These are phyloP conservation scores for Epicoccum sorghinum DNA, from an alignment of 2,329 filamentous ascomycete genomes.

Conservation along the genomic window DNA sequence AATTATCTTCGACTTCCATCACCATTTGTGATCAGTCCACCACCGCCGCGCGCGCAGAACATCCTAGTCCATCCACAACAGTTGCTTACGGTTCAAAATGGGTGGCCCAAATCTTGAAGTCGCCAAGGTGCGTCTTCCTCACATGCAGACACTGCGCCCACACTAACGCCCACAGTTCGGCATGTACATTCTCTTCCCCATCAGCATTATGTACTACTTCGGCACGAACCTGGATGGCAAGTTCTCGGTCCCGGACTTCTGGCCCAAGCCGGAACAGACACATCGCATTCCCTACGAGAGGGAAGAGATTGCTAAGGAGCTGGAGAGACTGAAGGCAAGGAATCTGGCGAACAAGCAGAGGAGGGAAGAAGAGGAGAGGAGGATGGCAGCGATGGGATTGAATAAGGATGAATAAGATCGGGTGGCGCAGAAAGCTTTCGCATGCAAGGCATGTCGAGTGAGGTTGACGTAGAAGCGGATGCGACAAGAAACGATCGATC, in stretches of 20 bases:
- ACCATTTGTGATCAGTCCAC: constrained; percentile 1
- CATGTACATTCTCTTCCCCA: constrained; percentile 98
- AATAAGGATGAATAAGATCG: constrained; percentile 22
- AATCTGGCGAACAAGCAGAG: constrained; percentile 55
- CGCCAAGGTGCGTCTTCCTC: constrained; percentile 73
- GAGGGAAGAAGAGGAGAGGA: constrained; percentile 49
- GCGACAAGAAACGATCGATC: neutral
- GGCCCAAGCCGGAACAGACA: constrained; percentile 81
- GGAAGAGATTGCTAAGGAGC: constrained; percentile 83
- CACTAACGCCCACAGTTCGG: constrained; percentile 72
- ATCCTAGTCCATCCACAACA: constrained; percentile 20
- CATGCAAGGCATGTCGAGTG: no score
- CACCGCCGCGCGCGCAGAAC: neutral
- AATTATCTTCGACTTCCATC: constrained; percentile 21
- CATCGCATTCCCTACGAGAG: constrained; percentile 77
- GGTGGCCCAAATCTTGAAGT: constrained; percentile 90
- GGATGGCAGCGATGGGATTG: constrained; percentile 24
- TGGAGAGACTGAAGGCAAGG: constrained; percentile 69
- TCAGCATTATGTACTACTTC: constrained; percentile 99
- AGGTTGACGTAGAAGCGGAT: no score
- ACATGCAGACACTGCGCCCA: neutral
- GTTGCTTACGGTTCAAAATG: constrained; percentile 55
- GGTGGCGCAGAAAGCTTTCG: no score
- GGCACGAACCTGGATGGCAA: constrained; percentile 90
- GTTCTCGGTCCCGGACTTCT: constrained; percentile 89